Percentiles rank a stretch among this genome's conserved stretches.
These are phyloP conservation scores for Areca catechu DNA, from an alignment of 176 grass and related monocot species.

Conservation along the genomic window DNA sequence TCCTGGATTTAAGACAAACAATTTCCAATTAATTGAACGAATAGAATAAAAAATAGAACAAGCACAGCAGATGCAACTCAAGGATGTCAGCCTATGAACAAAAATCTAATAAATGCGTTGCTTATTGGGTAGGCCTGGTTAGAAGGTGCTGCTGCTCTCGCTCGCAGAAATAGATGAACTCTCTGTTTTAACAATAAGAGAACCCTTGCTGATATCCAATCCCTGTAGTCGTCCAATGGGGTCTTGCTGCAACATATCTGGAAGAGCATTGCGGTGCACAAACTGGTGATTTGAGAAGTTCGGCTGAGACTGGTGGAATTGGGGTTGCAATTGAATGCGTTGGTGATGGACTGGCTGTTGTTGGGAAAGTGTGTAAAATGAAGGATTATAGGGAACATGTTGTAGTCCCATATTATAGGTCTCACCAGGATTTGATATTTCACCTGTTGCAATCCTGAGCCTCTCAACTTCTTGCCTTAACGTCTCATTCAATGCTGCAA, in stretches of 20 bases:
- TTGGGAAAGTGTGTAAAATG: constrained; percentile 55
- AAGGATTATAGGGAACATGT: constrained; percentile 53
- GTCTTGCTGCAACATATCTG: constrained; percentile 79
- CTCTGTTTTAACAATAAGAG: constrained; percentile 69
- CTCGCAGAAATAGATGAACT: constrained; percentile 71
- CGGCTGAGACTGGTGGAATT: constrained; percentile 49
- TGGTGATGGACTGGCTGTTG: constrained; percentile 46
- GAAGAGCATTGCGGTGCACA: constrained; percentile 42
- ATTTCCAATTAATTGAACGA: constrained; percentile 47
- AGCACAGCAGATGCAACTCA: constrained; percentile 27
- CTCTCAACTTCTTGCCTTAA: constrained; percentile 92
- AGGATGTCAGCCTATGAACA: constrained; percentile 77
- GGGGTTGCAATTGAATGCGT: constrained; percentile 32
- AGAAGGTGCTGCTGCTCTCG: constrained; percentile 85
- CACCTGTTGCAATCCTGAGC: constrained; percentile 85
- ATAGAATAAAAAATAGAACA: constrained; percentile 70
- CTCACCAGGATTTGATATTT: constrained; percentile 50
- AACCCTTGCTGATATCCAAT: constrained; percentile 76
- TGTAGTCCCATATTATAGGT: constrained; percentile 68
- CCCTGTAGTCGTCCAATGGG: constrained; percentile 55
- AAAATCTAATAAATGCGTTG: constrained; percentile 35
- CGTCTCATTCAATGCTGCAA: constrained; percentile 88
- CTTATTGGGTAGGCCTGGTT: constrained; percentile 37
- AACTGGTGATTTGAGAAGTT: constrained; percentile 48
- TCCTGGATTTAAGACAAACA: constrained; percentile 26